Evolutionary conservation across 1,284 basidiomycete species (phyloP), one percentile per base, ranked within the genome.

Genomic region (Schizophyllum amplum): DNA sequence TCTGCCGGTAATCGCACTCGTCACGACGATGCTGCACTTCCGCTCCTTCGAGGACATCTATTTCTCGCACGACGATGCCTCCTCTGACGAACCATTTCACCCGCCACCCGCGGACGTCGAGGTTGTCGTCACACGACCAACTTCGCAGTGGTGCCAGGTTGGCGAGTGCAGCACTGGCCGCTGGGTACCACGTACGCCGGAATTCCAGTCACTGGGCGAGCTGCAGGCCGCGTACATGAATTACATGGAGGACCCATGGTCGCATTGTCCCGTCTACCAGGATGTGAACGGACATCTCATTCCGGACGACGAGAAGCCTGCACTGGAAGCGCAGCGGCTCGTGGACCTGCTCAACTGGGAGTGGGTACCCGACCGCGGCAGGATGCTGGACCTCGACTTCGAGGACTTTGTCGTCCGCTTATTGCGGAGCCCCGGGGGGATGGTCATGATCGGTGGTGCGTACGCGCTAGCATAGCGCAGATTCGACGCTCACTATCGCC

Each of bases 301-400:
- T 13, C 61, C 60, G 13, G 51, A 53, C 46, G 60, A 21, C n/a
- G 62, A 46, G 20, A 55, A 27, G 1, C 51, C 49, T 48, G 55
- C 56, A 13, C 54, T 58, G 15, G 53, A 57, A 20, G 61, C 59
- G 17, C 55, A 61, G 46, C 60, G 67, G 21, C 52, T 67, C 46
- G 60, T 68, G 61, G 62, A 66, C 26, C 59, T 68, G 24, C 64
- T 65, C 61, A 67, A 65, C 57, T 68, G 65, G 66, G 64, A 57
- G 17, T 68, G 67, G 67, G 59, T 55, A 15, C 65, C 66, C 1
- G 57, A 66, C 25, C n/a, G 46, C 4, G 66, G 66, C 1, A 50
- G 61, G 54, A 26, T 68, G 57, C 59, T 52, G 54, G 49, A 54
- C 9, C 66, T 63, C 64, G 57, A 68, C 24, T 59, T 64, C 20